Base-by-base conservation (phyloP, 1,284 basidiomycete genomes). In the Nidula niveotomentosa region DNA sequence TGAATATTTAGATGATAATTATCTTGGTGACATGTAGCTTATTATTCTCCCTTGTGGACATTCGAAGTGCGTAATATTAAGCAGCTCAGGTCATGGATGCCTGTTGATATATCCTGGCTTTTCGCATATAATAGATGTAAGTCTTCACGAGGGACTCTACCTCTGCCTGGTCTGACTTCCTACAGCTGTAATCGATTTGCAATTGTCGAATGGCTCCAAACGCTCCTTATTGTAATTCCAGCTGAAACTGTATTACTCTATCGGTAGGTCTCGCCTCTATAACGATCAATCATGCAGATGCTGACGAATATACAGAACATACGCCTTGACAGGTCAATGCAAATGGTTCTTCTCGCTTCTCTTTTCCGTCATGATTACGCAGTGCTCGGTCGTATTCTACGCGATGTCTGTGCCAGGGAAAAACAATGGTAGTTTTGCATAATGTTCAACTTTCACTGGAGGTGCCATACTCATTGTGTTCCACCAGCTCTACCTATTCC, bases 131-230 rank as follows among this genome's bases (percentile, higher is more conserved):
- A 30, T 30, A 30, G 30, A 30, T 30, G 30, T 30, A 30, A 30
- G 30, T 30, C 30, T 30, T 30, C 30, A 30, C 30, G 30, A 30
- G 30, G 30, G 30, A 30, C 30, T 30, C 3, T 5, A 30, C 4
- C 30, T 30, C 30, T 30, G 4, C 30, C 30, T 30, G 6, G 3
- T 6, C 37, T 33, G 36, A 10, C 7, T 46, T 30, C 8, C 15
- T 30, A n/a, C 43, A 69, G 65, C 36, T 68, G 66, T 55, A 55
- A 65, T 48, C 64, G 61, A 13, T 68, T 68, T 47, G 65, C 64
- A n/a, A 64, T 65, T 33, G 64, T 67, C 3, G 62, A 68, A 58
- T 68, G 65, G 65, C 46, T 66, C 8, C 63, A 68, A 51, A 64
- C 65, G 2, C 57, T 68, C 8, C 54, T 66, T 13, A 62, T 64